Percentiles rank a stretch among this genome's conserved stretches.
Evolutionary conservation across 805 yeast genomes (phyloP).

Genomic region (Metschnikowia cerradonensis): DNA sequence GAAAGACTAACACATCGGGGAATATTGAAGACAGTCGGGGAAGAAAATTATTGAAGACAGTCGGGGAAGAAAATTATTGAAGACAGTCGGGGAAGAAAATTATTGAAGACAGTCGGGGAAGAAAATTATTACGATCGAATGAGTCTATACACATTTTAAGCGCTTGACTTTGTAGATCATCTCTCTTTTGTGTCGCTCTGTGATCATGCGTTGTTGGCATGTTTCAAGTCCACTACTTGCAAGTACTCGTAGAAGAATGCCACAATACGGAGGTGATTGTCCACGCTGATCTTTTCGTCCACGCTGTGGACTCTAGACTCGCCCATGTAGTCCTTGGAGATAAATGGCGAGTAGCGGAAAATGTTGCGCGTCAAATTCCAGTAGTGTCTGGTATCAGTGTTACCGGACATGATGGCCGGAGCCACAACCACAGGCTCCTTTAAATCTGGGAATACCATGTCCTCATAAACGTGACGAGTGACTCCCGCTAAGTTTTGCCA

Average conservation of each 20-base stretch:
- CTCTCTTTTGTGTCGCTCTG: not conserved
- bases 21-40: too few relatives aligned
- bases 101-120: too few relatives aligned
- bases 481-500: conserved; percentile 18
- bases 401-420: conserved; percentile 53
- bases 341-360: conserved; percentile 43
- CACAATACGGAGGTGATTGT: conserved; percentile 30
- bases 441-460: conserved; percentile 21
- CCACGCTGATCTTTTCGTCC: conserved; percentile 30
- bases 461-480: conserved; percentile 19
- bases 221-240: conserved; percentile 14
- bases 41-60: too few relatives aligned
- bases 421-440: conserved; percentile 35
- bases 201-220: conserved; percentile 3
- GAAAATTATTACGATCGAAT: not conserved
- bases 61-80: not conserved
- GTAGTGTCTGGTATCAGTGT: conserved; percentile 60
- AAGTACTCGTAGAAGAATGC: conserved; percentile 36
- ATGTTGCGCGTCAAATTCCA: conserved; percentile 54
- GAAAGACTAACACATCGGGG: too few relatives aligned
- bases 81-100: too few relatives aligned
- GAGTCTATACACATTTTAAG: too few relatives aligned
- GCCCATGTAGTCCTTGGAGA: conserved; percentile 12
- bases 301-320: conserved; percentile 31
- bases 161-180: too few relatives aligned